These are phyloP conservation scores for Geranium rotundifolium DNA, from an alignment of 345 rosid species.

Conservation along the genomic window DNA sequence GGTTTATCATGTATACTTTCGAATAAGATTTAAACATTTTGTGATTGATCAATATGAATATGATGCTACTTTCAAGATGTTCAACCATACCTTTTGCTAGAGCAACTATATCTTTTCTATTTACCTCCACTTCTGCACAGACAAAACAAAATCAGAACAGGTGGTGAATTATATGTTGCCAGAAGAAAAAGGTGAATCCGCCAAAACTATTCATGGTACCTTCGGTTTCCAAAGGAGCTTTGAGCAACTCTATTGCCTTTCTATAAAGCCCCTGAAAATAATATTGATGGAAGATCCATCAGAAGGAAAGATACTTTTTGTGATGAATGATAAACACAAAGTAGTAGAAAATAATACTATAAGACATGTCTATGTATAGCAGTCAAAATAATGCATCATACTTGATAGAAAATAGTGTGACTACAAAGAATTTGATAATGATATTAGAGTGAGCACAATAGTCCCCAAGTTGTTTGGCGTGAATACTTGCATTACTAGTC, in stretches of 20 bases:
- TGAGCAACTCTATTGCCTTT: constrained; percentile 62
- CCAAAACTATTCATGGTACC: constrained; percentile 23
- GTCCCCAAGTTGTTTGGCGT: neutral
- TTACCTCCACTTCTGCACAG: constrained; percentile 21
- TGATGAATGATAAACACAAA: neutral
- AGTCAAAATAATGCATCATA: neutral
- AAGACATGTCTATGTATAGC: neutral
- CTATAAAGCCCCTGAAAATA: constrained; percentile 62
- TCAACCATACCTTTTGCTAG: constrained; percentile 65
- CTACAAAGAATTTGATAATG: neutral
- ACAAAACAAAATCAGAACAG: constrained; percentile 6
- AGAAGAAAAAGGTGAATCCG: neutral
- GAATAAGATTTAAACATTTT: neutral
- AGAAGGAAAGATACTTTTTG: neutral
- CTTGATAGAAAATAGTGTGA: neutral
- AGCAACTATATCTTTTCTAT: constrained; percentile 43
- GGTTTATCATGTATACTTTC: no score
- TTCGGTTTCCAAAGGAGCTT: constrained; percentile 59
- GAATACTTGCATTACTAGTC: neutral
- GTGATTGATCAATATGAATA: neutral
- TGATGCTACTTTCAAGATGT: neutral
- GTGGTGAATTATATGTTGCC: neutral
- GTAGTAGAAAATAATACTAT: neutral
- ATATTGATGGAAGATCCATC: constrained; percentile 3
- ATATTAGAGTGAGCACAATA: neutral